Evolutionary conservation across 495 filamentous ascomycete genomes (phyloP), one percentile per base, ranked within the genome.

Genomic region (Podospora appendiculata): DNA sequence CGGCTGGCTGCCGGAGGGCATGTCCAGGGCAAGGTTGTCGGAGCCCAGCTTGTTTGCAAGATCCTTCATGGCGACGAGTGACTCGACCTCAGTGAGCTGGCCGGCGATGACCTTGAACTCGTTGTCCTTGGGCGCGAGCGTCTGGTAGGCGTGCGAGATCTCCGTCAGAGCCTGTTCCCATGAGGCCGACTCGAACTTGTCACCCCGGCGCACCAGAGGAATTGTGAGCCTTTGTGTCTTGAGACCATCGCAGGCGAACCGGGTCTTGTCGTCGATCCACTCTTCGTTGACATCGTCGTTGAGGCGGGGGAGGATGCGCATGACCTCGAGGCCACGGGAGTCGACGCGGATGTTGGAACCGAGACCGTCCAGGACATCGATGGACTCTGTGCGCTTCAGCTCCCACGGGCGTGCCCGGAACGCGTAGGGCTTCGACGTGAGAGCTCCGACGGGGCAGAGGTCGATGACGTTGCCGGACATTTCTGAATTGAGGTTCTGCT

Each of bases 281-380:
- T 97, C 93, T 71, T 98, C 93, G 68, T 98, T 98, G 54, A 98
- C 81, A 64, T 97, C 90, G 59, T 98, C 93, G 65, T 97, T 98
- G 46, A 97, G 79, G 58, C 93, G 79, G 13, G 93, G 93, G 14
- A 95, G 62, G 50, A 98, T 78, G 49, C 94, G 82, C 93, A 97
- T 96, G 38, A 98, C 90, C 70, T 96, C 90, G 60, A 96, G 69
- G n/a, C 93, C 93, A 57, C 93, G 79, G 41, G 89, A 83, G 68
- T 98, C 93, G 6, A 97, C 84, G 35, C 94, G 79, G 59, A 98
- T 93, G 65, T 91, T 93, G 25, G 93, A 97, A 48, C 93, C 93
- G 45, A 98, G 73, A 13, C 83, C 93, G 63, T 98, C 89, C 25
- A 91, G 79, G 14, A 98, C 91, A 64, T 98, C 93, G 45, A 98